phyloP scores from a whole-genome alignment of 805 yeast genomes.

The Kuraishia molischiana region DNA sequence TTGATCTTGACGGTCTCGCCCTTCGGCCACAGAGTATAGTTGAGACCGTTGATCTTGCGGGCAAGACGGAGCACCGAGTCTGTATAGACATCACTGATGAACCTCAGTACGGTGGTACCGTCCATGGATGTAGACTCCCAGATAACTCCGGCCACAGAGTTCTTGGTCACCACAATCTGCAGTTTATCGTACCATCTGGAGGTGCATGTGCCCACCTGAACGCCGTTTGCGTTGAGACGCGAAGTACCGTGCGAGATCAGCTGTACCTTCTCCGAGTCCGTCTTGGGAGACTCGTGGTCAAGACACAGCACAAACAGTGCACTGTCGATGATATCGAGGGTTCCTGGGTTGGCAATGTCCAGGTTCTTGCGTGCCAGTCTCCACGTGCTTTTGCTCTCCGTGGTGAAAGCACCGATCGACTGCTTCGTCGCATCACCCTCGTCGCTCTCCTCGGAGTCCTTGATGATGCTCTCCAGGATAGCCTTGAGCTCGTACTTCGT shows the following conservation, averaged over 20 bases:
- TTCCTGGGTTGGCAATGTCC: conserved; percentile 24
- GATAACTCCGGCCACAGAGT: conserved; percentile 49
- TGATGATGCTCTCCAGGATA: conserved; percentile 32
- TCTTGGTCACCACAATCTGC: conserved; percentile 41
- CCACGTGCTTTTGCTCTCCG: conserved; percentile 43
- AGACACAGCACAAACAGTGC: conserved; percentile 43
- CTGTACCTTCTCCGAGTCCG: conserved; percentile 38
- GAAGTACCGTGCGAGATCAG: conserved; percentile 45
- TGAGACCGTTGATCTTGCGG: conserved; percentile 45
- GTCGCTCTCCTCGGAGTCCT: conserved; percentile 24
- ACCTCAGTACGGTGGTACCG: conserved; percentile 46
- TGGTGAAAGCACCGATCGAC: conserved; percentile 45
- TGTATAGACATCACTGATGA: conserved; percentile 47
- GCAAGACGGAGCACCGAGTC: conserved; percentile 49
- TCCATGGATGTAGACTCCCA: conserved; percentile 54
- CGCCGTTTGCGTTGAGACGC: conserved; percentile 29
- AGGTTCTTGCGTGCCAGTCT: conserved; percentile 32
- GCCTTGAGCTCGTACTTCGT: conserved; percentile 39
- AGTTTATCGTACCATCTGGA: conserved; percentile 53
- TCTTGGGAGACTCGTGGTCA: conserved; percentile 34
- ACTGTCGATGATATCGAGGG: conserved; percentile 30
- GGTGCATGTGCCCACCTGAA: conserved; percentile 48
- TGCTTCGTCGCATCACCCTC: conserved; percentile 28
- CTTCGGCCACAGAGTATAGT: conserved; percentile 41
- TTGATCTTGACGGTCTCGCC: conserved; percentile 25